A percentile compares a stretch with the other conserved stretches of the same genome.
phyloP scores from a whole-genome alignment of 1,139 yeast genomes.

The Suhomyces choctaworum region DNA sequence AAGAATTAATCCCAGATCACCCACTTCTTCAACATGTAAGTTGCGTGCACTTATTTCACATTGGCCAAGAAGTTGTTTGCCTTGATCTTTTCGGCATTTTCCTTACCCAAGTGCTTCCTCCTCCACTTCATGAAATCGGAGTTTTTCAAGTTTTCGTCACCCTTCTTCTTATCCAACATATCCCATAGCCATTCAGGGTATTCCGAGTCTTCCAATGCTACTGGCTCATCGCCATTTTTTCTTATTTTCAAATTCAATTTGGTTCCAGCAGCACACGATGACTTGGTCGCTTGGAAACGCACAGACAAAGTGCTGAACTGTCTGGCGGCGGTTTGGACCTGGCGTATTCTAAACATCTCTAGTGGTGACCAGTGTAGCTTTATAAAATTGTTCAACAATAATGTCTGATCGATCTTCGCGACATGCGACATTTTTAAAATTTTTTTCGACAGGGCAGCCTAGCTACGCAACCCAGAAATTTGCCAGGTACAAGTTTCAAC shows the following conservation, averaged over 20 bases:
- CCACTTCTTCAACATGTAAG: background rate
- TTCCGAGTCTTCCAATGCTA: conserved; percentile 82
- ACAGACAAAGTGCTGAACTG: conserved; percentile 10
- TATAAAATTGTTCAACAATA: conserved; percentile 6
- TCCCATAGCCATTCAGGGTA: conserved; percentile 97
- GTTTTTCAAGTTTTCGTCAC: conserved; percentile 51
- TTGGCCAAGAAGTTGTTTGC: conserved; percentile 71
- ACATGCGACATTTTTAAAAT: conserved; percentile 10
- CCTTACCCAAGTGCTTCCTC: conserved; percentile 64
- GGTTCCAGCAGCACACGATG: conserved; percentile 73
- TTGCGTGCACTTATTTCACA: conserved; percentile 29
- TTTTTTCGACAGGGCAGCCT: too few species aligned
- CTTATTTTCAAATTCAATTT: conserved; percentile 71
- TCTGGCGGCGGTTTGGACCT: too few species aligned
- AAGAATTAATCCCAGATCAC: background rate
- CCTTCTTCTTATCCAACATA: conserved; percentile 64
- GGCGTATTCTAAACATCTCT: conserved; percentile 8
- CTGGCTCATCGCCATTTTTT: conserved; percentile 84
- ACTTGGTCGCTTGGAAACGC: conserved; percentile 23
- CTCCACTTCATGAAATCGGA: conserved; percentile 68
- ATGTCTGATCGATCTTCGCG: conserved; percentile 5
- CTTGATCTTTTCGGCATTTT: conserved; percentile 70
- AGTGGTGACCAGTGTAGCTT: conserved; percentile 1
- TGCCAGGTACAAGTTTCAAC: too few species aligned
- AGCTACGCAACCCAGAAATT: conserved; percentile 6